Base-by-base conservation (phyloP, 768 basidiomycete species). In the Termitomyces sp. region DNA sequence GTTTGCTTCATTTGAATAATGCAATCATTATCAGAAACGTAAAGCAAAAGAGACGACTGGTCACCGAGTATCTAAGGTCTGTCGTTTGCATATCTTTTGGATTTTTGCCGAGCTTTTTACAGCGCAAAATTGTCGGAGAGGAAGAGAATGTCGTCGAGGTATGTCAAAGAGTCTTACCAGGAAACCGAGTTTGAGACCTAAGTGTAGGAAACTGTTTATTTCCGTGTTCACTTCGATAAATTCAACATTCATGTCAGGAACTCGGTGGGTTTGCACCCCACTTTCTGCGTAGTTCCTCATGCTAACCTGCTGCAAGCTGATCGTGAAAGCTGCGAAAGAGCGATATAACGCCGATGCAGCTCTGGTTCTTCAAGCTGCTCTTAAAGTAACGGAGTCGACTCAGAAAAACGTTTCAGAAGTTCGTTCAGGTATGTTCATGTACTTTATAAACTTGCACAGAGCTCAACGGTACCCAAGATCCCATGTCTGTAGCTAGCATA, bases 201-300 rank as follows among this genome's bases (percentile, higher is more conserved):
- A 3, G 52, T 30, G 7, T 57, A 94, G 87, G 84, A 90, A 18
- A 76, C 77, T 3, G 82, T 92, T 34, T 86, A 87, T 71, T 91
- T 97, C 68, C 84, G 91, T 48, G 82, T 98, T 48, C 98, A 98
- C 74, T 91, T 87, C 68, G 88, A 94, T 64, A 89, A 84, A 65
- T 96, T 95, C 72, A 86, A 89, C 63, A 77, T 93, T 33, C 87
- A 92, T 64, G 84, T 97, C 53, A 88, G 96, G 43, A 96, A 97
- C 73, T 79, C 87, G 67, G 93, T 93, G 63, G 8, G 84, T 64
- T 46, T 33, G n/a, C 54, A 39, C 59, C 14, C 26, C 18, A 46
- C 36, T 32, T 18, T 27, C 27, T 20, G n/a, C n/a, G 6, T 53
- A 43, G 18, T 40, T 16, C 32, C 46, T 16, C 63, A 58, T 63